Conservation (phyloP, 164 flowering plant genomes). For the Liquidambar formosana region DNA sequence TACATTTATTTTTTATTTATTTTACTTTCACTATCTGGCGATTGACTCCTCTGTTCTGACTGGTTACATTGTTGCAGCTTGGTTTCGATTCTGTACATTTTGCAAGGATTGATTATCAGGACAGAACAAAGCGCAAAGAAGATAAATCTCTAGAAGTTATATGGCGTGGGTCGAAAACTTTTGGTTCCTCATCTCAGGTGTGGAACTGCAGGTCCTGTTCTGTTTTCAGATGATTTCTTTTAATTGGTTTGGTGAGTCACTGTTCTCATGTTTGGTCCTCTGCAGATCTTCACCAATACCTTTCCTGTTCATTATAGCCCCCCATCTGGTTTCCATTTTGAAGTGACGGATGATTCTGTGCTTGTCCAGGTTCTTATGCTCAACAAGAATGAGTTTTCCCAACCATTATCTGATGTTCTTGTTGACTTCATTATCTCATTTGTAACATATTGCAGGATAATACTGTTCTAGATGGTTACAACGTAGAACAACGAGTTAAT, state of each 20-base stretch:
- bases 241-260: not conserved
- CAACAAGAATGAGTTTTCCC: not conserved
- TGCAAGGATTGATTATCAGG: slow-evolving; percentile 93
- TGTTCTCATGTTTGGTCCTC: slow-evolving; percentile 5
- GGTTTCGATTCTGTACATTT: slow-evolving; percentile 91
- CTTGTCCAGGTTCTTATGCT: slow-evolving; percentile 68
- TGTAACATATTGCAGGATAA: slow-evolving; percentile 59
- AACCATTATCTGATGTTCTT: not conserved
- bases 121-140: slow-evolving; percentile 63
- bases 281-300: slow-evolving; percentile 73
- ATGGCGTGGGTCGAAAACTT: slow-evolving; percentile 86
- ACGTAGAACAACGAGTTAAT: slow-evolving; percentile 67
- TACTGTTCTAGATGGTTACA: slow-evolving; percentile 60
- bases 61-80: slow-evolving; percentile 38
- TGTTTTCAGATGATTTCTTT: not conserved
- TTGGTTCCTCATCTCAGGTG: slow-evolving; percentile 84
- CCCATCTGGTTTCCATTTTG: slow-evolving; percentile 73
- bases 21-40: too few relatives aligned
- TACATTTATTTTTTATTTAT: too few relatives aligned
- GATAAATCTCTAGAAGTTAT: slow-evolving; percentile 85
- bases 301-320: slow-evolving; percentile 81
- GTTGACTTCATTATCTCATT: slow-evolving; percentile 5
- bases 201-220: slow-evolving; percentile 2
- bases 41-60: too few relatives aligned
- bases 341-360: slow-evolving; percentile 47